Conservation (phyloP, 495 filamentous ascomycete species). For the Chaetomium cochliodes region DNA sequence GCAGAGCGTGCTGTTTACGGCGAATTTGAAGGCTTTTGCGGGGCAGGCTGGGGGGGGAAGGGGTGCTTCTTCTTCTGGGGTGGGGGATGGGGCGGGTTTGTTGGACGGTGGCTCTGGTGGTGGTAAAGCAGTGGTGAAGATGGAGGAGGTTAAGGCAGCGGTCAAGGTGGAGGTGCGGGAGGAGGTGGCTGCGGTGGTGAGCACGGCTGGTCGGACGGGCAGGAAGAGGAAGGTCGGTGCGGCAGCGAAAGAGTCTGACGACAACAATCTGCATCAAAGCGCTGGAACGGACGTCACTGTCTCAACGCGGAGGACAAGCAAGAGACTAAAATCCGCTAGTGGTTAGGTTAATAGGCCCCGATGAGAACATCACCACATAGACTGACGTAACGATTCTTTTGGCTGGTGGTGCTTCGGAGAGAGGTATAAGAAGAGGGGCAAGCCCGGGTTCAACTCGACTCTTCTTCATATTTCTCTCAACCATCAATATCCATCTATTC, state of each 20-base stretch:
- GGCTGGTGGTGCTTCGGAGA: no score
- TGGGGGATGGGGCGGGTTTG: neutral
- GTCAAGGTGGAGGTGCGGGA: slow-evolving; percentile 21
- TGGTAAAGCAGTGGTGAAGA: slow-evolving; percentile 5
- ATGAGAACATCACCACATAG: no score
- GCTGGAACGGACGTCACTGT: no score
- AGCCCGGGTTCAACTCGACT: no score
- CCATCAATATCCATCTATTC: no score
- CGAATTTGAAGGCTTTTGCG: slow-evolving; percentile 83
- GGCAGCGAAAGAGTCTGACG: slow-evolving; percentile 5
- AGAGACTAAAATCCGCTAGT: neutral
- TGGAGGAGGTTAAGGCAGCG: slow-evolving; percentile 9
- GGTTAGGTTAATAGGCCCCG: no score
- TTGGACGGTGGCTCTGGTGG: neutral
- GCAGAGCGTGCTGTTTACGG: slow-evolving; percentile 93
- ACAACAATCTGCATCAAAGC: neutral
- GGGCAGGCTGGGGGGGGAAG: slow-evolving; percentile 42
- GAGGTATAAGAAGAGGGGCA: no score
- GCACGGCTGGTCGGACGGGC: neutral
- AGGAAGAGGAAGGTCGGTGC: slow-evolving; percentile 23
- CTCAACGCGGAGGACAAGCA: neutral
- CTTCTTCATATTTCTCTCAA: no score
- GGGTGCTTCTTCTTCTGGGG: slow-evolving; percentile 28
- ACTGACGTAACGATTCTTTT: no score
- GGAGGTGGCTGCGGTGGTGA: neutral